Evolutionary conservation across 2,329 filamentous ascomycete genomes (phyloP).

Genomic region (Kalaharituber pfeilii): DNA sequence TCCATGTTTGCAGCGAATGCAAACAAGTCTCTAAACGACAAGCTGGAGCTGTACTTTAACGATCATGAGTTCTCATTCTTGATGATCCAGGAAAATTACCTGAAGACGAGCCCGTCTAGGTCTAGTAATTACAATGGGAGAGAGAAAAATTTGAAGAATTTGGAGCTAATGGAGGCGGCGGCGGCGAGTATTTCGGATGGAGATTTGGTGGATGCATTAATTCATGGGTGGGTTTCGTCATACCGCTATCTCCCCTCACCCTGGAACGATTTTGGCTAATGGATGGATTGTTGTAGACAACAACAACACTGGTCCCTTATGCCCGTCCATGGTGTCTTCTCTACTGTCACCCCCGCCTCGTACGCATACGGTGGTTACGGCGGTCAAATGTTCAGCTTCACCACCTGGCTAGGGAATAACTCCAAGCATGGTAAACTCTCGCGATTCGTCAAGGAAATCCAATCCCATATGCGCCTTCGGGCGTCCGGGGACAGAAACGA

Average conservation of each 20-base stretch:
- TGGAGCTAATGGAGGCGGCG: conserved; percentile 73
- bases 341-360: conserved; percentile 79
- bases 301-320: conserved; percentile 98
- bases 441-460: conserved; percentile 78
- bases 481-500: conserved; percentile 85
- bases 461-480: conserved; percentile 87
- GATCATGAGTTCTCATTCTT: conserved; percentile 94
- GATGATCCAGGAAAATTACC: conserved; percentile 97
- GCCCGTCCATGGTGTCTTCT: conserved; percentile 91
- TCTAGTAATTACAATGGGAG: conserved; percentile 42
- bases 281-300: conserved; percentile 33
- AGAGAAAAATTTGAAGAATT: conserved; percentile 59
- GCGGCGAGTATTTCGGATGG: conserved; percentile 95
- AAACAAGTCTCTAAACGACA: conserved; percentile 82
- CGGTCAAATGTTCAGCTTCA: conserved; percentile 51
- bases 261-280: background rate
- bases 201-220: conserved; percentile 92
- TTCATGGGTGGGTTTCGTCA: conserved; percentile 55
- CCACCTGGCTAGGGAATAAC: conserved; percentile 86
- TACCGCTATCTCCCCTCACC: background rate
- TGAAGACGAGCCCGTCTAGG: conserved; percentile 59
- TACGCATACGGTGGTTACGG: conserved; percentile 65
- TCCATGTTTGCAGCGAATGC: conserved; percentile 71
- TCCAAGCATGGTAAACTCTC: conserved; percentile 66
- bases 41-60: conserved; percentile 98